Conservation (phyloP, 2,329 filamentous ascomycete species). For the Biscogniauxia sp. region DNA sequence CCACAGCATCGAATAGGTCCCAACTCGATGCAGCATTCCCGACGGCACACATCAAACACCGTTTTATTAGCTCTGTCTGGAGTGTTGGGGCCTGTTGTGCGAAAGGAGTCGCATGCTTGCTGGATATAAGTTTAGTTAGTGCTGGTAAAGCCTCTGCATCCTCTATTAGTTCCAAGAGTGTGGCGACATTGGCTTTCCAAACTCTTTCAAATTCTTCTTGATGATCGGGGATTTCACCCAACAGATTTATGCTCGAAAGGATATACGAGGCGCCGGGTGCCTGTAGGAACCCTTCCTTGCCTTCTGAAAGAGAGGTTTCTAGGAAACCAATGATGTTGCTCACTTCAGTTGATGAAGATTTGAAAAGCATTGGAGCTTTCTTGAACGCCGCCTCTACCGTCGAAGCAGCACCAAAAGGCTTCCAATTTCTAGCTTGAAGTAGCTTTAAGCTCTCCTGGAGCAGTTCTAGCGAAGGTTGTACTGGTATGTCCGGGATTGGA, state of each 20-base stretch:
- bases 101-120: constrained; percentile 38
- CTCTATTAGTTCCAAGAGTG: constrained; percentile 37
- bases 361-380: constrained; percentile 43
- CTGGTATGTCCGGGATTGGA: constrained; percentile 30
- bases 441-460: constrained; percentile 39
- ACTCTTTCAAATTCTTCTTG: constrained; percentile 37
- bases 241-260: constrained; percentile 60
- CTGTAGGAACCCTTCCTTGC: constrained; percentile 57
- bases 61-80: constrained; percentile 46
- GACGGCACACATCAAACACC: constrained; percentile 39
- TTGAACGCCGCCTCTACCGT: constrained; percentile 42
- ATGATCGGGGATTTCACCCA: constrained; percentile 44
- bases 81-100: constrained; percentile 40
- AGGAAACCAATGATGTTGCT: constrained; percentile 43
- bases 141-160: constrained; percentile 31
- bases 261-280: constrained; percentile 69
- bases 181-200: constrained; percentile 45
- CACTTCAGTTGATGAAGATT: constrained; percentile 24
- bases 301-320: constrained; percentile 49
- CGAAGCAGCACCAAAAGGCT: constrained; percentile 54
- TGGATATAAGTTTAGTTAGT: constrained; percentile 47
- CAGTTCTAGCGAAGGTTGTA: constrained; percentile 32
- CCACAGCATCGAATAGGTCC: constrained; percentile 48
- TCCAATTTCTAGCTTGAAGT: constrained; percentile 51
- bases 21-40: constrained; percentile 34